Evolutionary conservation across 345 rosid genomes (phyloP).

Genomic region (Lepidium aucheri): DNA sequence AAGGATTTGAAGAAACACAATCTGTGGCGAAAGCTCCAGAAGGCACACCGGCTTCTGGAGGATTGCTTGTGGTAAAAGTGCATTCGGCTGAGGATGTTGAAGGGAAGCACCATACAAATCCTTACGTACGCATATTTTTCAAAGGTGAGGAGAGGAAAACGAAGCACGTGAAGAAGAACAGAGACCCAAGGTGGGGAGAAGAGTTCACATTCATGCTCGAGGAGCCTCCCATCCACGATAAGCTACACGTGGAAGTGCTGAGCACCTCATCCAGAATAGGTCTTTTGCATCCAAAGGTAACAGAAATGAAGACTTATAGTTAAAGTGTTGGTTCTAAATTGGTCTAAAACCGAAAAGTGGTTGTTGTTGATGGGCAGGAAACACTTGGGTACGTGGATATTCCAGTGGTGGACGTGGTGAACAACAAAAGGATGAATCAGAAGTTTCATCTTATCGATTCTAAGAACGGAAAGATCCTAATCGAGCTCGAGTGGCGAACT

Average conservation of each 20-base stretch:
- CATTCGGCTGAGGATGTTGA: slow-evolving; percentile 88
- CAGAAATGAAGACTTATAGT: background rate
- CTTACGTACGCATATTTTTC: slow-evolving; percentile 57
- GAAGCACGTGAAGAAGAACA: slow-evolving; percentile 76
- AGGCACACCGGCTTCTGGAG: slow-evolving; percentile 76
- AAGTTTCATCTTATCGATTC: slow-evolving; percentile 91
- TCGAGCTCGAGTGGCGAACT: slow-evolving; percentile 89
- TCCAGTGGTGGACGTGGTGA: slow-evolving; percentile 65
- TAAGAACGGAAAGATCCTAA: slow-evolving; percentile 69
- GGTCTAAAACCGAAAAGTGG: background rate
- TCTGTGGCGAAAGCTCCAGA: slow-evolving; percentile 67
- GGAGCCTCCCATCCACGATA: slow-evolving; percentile 68
- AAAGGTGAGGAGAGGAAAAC: slow-evolving; percentile 79
- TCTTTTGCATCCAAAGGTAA: slow-evolving; percentile 82
- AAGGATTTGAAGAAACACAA: no score
- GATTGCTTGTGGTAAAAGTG: slow-evolving; percentile 68
- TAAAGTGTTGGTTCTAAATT: background rate
- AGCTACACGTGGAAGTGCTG: slow-evolving; percentile 68
- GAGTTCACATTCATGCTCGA: slow-evolving; percentile 69
- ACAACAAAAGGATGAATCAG: slow-evolving; percentile 81
- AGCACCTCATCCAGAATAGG: slow-evolving; percentile 82
- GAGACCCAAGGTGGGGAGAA: slow-evolving; percentile 97
- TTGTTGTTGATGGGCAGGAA: slow-evolving; percentile 45
- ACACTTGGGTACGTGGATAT: slow-evolving; percentile 66
- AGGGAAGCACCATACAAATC: slow-evolving; percentile 92